Base-by-base conservation (phyloP, 1,284 basidiomycete species). In the Cystobasidium slooffiae region DNA sequence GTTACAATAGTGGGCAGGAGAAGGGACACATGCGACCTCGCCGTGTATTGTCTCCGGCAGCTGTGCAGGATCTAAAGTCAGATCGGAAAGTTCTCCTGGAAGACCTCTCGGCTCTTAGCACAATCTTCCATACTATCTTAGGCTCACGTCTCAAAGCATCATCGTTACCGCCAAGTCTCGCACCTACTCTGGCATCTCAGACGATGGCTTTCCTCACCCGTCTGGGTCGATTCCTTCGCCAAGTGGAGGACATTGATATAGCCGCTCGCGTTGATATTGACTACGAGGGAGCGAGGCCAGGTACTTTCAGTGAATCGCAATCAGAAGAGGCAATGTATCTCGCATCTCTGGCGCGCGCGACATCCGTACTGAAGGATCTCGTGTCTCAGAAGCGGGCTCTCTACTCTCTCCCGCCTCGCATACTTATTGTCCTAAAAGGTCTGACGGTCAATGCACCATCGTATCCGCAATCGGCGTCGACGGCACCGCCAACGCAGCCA, bases 261-360 rank as follows among this genome's bases (percentile, higher is more conserved):
- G 90, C 90, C 24, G 86, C 92, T 67, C 90, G 91, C 76, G 87
- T 92, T 73, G 91, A 93, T 78, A 89, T 90, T 20, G n/a, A 63
- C n/a, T 31, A 1, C 18, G n/a, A 53, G 22, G 66, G 10, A 18
- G n/a, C 18, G 14, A 3, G 3, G 1, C 7, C 22, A 56, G 24
- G 9, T n/a, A 12, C 20, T 5, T 41, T 31, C 31, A 49, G 39
- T 16, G 56, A 24, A 18, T 20, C 58, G 18, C 16, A 31, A 20
- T 52, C 41, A 14, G 72, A 74, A 49, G 43, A 61, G 16, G 16
- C 22, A 9, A 20, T 39, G 39, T 56, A 46, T 18, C 51, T 52
- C 51, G 22, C 14, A 10, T 53, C 12, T 22, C 7, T 92, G 4
- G 87, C 87, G 44, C 87, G 85, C 72, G 91, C 90, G 22, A 85